Percentiles rank a stretch among this genome's conserved stretches.
Conservation (phyloP, 1,284 basidiomycete species). For the Cutaneotrichosporon sp. region DNA sequence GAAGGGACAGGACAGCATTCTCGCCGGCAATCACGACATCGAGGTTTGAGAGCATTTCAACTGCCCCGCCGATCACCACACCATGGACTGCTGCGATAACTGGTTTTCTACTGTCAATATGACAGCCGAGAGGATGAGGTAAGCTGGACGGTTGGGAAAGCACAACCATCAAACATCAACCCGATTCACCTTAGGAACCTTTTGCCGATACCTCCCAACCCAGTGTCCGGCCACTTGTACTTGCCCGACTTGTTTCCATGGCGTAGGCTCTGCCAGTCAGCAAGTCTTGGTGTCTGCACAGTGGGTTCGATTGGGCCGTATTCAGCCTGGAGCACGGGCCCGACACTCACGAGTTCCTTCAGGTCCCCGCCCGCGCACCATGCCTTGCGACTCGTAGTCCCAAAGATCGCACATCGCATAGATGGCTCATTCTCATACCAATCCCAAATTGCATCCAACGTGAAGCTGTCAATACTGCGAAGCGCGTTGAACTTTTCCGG, state of each 20-base stretch:
- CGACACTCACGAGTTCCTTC: slow-evolving; percentile 9
- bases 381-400: slow-evolving; percentile 8
- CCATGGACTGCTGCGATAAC: slow-evolving; percentile 13
- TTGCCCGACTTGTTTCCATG: neutral
- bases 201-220: slow-evolving; percentile 4
- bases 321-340: neutral
- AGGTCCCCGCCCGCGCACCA: slow-evolving; percentile 17
- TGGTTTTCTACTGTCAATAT: slow-evolving; percentile 10
- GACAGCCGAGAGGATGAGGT: too few relatives aligned
- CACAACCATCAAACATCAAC: too few relatives aligned
- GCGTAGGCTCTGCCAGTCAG: neutral
- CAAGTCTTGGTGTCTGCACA: too few relatives aligned
- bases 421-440: slow-evolving; percentile 19
- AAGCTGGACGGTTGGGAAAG: too few relatives aligned
- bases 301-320: too few relatives aligned
- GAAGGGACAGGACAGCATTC: slow-evolving; percentile 8
- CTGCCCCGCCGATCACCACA: slow-evolving; percentile 12
- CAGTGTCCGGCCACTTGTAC: slow-evolving; percentile 6
- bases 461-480: neutral
- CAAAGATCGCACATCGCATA: slow-evolving; percentile 10
- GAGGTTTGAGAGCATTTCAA: slow-evolving; percentile 18
- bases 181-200: slow-evolving; percentile 1
- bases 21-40: slow-evolving; percentile 15
- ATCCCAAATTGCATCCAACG: slow-evolving; percentile 7
- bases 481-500: slow-evolving; percentile 15